Evolutionary conservation across 192 early-diverging fungal species (phyloP), one percentile per base, ranked within the genome.

Genomic region (Coemansia sp.): DNA sequence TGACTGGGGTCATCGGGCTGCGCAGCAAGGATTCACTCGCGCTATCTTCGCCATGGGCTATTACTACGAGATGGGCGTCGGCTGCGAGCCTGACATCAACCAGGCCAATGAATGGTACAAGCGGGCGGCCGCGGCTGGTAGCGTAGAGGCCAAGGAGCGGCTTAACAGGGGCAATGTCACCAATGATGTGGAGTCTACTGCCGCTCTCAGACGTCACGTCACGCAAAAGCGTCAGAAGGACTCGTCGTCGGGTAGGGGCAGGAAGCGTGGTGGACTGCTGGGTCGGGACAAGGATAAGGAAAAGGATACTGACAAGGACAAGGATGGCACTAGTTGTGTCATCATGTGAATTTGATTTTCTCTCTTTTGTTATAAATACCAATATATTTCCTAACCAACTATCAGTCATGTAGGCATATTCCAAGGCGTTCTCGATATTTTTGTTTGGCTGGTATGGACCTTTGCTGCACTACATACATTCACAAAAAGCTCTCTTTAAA

Each of bases 21-120:
- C 96, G 47, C 88, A 90, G 43, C 87, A 89, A 73, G 90, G 90
- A 7, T 72, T 92, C 24, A 87, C 90, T 13, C 87, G 90, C 61
- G 96, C 96, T 4, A 89, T 96, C 86, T 95, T 89, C 70, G 93
- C 92, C 7, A 87, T 98, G 86, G 96, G 96, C 46, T 97, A 95
- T 79, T 95, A 93, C 83, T 85, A 90, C 71, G 93, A 95, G 69
- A 86, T 87, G 65, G 94, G 94, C 41, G 87, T 95, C 69, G 89
- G 91, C 34, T 78, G 84, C 49, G 80, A 76, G 27, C 68, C 53
- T 5, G 80, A 93, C 84, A 44, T 76, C 52, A 70, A 76, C 18
- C 86, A 81, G 47, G 90, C 89, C 7, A 83, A 81, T 62, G 80
- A 85, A 52, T 90, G 85, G 85, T 92, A 92, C 72, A 86, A 88